Evolutionary conservation across 768 basidiomycete species (phyloP).

Genomic region (Tylopilus rubrobrunneus): DNA sequence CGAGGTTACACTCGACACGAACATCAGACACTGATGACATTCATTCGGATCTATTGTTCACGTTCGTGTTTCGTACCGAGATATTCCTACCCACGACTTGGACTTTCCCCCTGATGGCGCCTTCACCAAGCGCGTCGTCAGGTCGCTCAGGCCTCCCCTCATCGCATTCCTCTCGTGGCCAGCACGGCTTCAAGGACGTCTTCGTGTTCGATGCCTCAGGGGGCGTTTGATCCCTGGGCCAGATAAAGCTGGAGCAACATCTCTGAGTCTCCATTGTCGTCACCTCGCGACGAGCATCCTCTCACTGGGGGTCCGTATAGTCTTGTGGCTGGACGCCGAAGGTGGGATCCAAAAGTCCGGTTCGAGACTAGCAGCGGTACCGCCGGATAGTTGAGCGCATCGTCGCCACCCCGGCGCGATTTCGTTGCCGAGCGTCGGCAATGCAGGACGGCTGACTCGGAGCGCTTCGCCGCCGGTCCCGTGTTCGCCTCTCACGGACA

Average conservation of each 20-base stretch:
- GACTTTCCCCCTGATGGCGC: slow-evolving; percentile 33
- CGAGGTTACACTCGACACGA: slow-evolving; percentile 44
- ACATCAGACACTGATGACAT: slow-evolving; percentile 26
- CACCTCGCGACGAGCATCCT: slow-evolving; percentile 47
- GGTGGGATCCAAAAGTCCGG: too few species aligned
- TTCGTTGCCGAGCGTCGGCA: slow-evolving; percentile 54
- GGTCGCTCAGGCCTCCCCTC: slow-evolving; percentile 28
- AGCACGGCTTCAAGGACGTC: slow-evolving; percentile 58
- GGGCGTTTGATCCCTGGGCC: slow-evolving; percentile 49
- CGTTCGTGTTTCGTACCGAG: slow-evolving; percentile 42
- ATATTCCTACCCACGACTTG: slow-evolving; percentile 29
- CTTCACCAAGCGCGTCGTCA: slow-evolving; percentile 26
- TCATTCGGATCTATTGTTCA: slow-evolving; percentile 50
- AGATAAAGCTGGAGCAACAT: slow-evolving; percentile 45
- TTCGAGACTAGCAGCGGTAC: too few species aligned
- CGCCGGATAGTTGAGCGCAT: too few species aligned
- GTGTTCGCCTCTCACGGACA: slow-evolving; percentile 25
- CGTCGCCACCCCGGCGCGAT: too few species aligned
- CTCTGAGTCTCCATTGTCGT: slow-evolving; percentile 20
- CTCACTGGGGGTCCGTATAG: too few species aligned
- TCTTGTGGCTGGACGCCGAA: too few species aligned
- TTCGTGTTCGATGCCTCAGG: slow-evolving; percentile 63
- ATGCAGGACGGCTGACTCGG: slow-evolving; percentile 32
- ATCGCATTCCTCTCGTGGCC: slow-evolving; percentile 29
- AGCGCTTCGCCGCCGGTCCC: slow-evolving; percentile 26